These are phyloP conservation scores for Ambispora gerdemannii DNA, from an alignment of 192 early-diverging fungal species.

Conservation along the genomic window DNA sequence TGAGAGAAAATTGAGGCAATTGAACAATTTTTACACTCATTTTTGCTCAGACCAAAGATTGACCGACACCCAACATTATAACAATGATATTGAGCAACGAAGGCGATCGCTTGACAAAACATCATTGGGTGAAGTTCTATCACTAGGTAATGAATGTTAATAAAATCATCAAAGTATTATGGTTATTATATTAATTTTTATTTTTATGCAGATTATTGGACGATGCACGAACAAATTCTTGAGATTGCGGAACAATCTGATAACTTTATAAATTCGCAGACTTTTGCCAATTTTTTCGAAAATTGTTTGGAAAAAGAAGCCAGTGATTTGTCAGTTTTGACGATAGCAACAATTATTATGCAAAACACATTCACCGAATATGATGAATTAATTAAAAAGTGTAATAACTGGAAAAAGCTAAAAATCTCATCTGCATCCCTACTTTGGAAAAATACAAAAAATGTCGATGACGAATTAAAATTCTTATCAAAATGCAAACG, in stretches of 20 bases:
- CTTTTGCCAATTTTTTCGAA: slow-evolving; percentile 7
- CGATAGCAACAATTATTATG: background rate
- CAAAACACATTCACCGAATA: background rate
- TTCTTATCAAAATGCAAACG: background rate
- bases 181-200: background rate
- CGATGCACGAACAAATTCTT: background rate
- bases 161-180: background rate
- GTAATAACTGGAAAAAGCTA: slow-evolving; percentile 2
- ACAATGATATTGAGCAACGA: background rate
- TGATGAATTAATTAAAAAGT: background rate
- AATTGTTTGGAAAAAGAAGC: background rate
- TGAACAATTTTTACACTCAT: background rate
- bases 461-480: slow-evolving; percentile 8
- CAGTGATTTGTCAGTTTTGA: background rate
- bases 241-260: background rate
- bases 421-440: background rate
- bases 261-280: background rate
- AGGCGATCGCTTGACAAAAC: background rate
- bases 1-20: background rate
- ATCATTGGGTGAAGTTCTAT: background rate
- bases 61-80: background rate
- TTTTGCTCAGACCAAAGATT: background rate
- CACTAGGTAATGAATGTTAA: background rate
- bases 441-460: slow-evolving; percentile 6
- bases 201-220: background rate